Conservation (phyloP, 2,329 filamentous ascomycete species). For the Tolypocladium inflatum region DNA sequence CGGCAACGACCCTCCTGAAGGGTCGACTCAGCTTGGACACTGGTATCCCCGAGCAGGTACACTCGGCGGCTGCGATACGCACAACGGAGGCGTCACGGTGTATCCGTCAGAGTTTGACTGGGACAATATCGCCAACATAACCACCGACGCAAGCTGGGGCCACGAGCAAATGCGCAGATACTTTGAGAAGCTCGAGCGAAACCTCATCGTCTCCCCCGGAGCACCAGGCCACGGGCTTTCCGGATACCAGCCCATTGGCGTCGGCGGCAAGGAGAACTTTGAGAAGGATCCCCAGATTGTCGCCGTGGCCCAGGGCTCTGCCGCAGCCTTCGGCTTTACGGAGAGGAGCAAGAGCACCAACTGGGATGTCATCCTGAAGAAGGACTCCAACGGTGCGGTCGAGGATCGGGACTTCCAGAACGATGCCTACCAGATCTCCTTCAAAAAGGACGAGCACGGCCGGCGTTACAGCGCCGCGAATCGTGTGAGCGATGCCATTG, state of each 20-base stretch:
- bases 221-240: constrained; percentile 30
- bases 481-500: constrained; percentile 8
- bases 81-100: constrained; percentile 29
- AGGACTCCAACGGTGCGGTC: neutral
- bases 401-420: neutral
- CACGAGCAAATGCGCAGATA: constrained; percentile 30
- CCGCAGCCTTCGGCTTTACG: neutral
- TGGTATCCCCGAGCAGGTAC: constrained; percentile 34
- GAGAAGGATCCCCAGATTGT: constrained; percentile 18
- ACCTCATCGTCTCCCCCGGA: constrained; percentile 27
- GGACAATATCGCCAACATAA: constrained; percentile 26
- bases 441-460: neutral
- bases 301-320: constrained; percentile 24
- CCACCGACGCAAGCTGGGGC: constrained; percentile 32
- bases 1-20: constrained; percentile 22
- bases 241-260: constrained; percentile 22
- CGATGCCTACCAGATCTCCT: neutral
- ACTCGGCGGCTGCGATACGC: constrained; percentile 28
- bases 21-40: constrained; percentile 28
- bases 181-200: constrained; percentile 31
- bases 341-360: neutral
- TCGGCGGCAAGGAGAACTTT: constrained; percentile 6
- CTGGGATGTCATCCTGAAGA: neutral
- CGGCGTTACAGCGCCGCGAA: neutral
- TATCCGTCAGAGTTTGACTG: constrained; percentile 31